Percentiles rank a stretch among this genome's conserved stretches.
These are phyloP conservation scores for Rubroboletus pulcherrimus DNA, from an alignment of 768 basidiomycete genomes.

Conservation along the genomic window DNA sequence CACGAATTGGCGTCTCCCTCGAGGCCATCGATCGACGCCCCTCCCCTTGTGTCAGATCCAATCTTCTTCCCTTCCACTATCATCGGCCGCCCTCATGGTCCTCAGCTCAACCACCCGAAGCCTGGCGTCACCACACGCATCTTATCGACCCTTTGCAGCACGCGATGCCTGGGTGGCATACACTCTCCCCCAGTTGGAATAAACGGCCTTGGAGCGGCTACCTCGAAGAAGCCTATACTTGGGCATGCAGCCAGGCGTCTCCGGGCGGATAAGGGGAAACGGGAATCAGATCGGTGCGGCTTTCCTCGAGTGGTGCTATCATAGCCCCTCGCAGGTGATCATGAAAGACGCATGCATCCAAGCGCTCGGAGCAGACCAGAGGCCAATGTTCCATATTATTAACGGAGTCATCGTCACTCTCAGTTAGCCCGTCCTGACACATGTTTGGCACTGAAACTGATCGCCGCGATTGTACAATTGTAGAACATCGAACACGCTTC, in stretches of 20 bases:
- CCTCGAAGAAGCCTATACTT: neutral
- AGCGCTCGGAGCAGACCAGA: neutral
- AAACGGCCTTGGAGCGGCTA: neutral
- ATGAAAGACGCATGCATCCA: conserved; percentile 6
- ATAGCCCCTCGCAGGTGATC: neutral
- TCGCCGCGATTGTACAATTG: neutral
- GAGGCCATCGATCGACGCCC: conserved; percentile 14
- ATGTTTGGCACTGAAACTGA: neutral
- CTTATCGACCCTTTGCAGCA: neutral
- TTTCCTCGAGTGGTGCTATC: neutral
- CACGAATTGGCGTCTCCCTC: conserved; percentile 13
- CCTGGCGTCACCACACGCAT: neutral
- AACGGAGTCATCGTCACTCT: neutral
- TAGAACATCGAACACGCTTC: neutral
- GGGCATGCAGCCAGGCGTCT: neutral
- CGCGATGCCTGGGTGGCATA: too few relatives aligned
- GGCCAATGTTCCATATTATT: neutral
- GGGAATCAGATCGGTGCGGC: neutral
- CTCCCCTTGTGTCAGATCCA: too few relatives aligned
- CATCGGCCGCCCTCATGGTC: neutral
- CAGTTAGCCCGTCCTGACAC: neutral
- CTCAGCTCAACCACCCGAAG: too few relatives aligned
- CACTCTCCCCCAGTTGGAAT: neutral
- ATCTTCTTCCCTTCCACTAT: neutral
- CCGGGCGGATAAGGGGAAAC: neutral